phyloP scores from a whole-genome alignment of 108 stramenopile species.

The Cyclotella kingstonii region DNA sequence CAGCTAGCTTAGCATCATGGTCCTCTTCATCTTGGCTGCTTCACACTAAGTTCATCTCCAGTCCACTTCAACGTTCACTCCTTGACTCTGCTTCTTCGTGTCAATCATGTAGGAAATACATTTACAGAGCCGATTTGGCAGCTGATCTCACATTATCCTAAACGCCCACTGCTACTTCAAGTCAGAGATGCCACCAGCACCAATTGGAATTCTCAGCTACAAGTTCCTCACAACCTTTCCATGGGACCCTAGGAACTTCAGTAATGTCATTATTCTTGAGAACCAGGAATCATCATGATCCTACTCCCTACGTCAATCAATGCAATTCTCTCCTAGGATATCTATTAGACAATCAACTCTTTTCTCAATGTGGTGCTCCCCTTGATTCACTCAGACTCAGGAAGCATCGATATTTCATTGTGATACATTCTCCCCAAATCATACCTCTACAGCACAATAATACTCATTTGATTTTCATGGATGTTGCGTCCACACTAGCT shows the following conservation, averaged over 20 bases:
- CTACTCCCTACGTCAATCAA: background rate
- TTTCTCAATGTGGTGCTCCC: slow-evolving; percentile 42
- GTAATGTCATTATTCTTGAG: background rate
- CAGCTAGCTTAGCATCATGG: background rate
- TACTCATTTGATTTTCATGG: slow-evolving; percentile 2
- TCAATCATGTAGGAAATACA: slow-evolving; percentile 10
- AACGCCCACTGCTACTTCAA: no score
- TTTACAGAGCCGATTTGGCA: slow-evolving; percentile 29
- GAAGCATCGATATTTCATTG: slow-evolving; percentile 38
- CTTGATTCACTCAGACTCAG: slow-evolving; percentile 39
- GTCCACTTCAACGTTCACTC: slow-evolving; percentile 36
- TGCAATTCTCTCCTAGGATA: slow-evolving; percentile 36
- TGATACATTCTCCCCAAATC: slow-evolving; percentile 10
- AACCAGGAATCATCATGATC: background rate
- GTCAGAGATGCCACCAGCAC: no score
- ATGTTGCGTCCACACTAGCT: slow-evolving; percentile 37
- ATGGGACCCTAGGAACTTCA: slow-evolving; percentile 10
- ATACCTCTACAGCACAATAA: slow-evolving; percentile 6
- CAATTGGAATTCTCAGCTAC: background rate
- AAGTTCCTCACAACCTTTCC: background rate
- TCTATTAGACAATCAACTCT: slow-evolving; percentile 30
- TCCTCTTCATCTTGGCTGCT: slow-evolving; percentile 17
- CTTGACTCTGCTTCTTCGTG: slow-evolving; percentile 18
- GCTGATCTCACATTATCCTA: slow-evolving; percentile 4
- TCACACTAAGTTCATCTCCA: slow-evolving; percentile 28